Evolutionary conservation across 2,329 filamentous ascomycete species (phyloP).

Genomic region (Pseudogymnoascus sp.): DNA sequence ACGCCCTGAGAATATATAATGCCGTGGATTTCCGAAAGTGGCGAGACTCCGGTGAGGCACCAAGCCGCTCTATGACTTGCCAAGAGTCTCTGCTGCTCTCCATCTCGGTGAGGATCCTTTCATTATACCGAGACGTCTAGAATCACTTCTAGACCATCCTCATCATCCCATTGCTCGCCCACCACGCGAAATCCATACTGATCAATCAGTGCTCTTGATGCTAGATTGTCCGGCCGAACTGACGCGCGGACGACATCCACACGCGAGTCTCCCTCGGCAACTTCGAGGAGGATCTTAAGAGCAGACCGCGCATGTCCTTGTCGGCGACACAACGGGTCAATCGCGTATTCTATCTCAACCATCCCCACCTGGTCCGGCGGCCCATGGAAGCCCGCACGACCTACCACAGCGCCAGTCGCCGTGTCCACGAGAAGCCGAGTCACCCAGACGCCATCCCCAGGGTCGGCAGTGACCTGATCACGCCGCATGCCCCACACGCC

Average conservation of each 20-base stretch:
- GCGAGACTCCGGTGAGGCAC: not conserved
- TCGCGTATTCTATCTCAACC: slow-evolving; percentile 11
- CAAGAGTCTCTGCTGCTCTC: not conserved
- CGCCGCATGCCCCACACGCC: not conserved
- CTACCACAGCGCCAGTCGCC: not conserved
- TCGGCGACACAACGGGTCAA: not conserved
- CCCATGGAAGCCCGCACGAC: slow-evolving; percentile 9
- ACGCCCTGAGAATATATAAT: not conserved
- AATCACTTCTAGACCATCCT: slow-evolving; percentile 73
- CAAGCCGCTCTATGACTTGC: not conserved
- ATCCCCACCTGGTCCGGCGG: slow-evolving; percentile 9
- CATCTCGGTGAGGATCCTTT: not conserved
- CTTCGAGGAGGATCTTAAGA: slow-evolving; percentile 7
- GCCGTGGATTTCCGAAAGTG: not conserved
- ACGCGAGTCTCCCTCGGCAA: not conserved
- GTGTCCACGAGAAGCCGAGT: not conserved
- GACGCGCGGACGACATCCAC: not conserved
- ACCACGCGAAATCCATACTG: not conserved
- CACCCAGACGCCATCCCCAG: not conserved
- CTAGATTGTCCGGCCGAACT: not conserved
- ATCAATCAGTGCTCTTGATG: not conserved
- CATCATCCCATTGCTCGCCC: slow-evolving; percentile 52
- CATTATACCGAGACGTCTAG: slow-evolving; percentile 31
- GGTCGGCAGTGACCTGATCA: not conserved
- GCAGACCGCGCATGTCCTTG: slow-evolving; percentile 11